These are phyloP conservation scores for Nitzschia sp. DNA, from an alignment of 108 stramenopile genomes.

Conservation along the genomic window DNA sequence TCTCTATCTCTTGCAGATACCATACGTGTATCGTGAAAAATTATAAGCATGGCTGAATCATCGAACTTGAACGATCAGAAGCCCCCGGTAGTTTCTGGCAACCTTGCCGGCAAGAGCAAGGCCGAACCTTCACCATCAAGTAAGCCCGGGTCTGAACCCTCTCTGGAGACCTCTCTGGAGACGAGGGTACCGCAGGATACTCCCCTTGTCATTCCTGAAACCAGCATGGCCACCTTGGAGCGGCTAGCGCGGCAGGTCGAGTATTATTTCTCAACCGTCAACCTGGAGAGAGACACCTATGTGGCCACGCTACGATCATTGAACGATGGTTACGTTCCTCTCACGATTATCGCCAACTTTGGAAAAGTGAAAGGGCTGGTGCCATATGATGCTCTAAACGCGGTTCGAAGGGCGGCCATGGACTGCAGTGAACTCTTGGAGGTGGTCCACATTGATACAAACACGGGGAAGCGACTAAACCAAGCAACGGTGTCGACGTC, in stretches of 20 bases:
- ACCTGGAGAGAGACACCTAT: slow-evolving; percentile 54
- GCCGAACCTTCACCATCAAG: background rate
- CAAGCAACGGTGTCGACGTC: slow-evolving; percentile 8
- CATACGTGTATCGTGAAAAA: too few relatives aligned
- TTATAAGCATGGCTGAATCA: too few relatives aligned
- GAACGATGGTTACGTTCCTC: slow-evolving; percentile 61
- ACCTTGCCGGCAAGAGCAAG: too few relatives aligned
- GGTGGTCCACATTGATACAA: slow-evolving; percentile 39
- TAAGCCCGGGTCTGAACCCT: background rate
- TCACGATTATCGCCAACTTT: slow-evolving; percentile 57
- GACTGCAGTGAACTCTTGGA: slow-evolving; percentile 45
- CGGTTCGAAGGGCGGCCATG: slow-evolving; percentile 22
- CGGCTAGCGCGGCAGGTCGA: slow-evolving; percentile 47
- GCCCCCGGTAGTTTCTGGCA: too few relatives aligned
- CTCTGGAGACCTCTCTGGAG: background rate
- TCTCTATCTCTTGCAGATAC: too few relatives aligned
- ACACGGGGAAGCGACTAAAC: slow-evolving; percentile 30
- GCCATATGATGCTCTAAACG: slow-evolving; percentile 28
- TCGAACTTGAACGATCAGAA: too few relatives aligned
- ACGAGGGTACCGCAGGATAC: background rate
- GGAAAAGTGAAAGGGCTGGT: slow-evolving; percentile 45
- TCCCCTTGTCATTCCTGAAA: slow-evolving; percentile 2
- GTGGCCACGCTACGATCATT: slow-evolving; percentile 43
- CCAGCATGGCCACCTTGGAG: slow-evolving; percentile 8
- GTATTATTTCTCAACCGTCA: slow-evolving; percentile 57